A percentile compares a stretch with the other conserved stretches of the same genome.
Evolutionary conservation across 257 asterid species (phyloP).

Genomic region (Scutellaria minor): DNA sequence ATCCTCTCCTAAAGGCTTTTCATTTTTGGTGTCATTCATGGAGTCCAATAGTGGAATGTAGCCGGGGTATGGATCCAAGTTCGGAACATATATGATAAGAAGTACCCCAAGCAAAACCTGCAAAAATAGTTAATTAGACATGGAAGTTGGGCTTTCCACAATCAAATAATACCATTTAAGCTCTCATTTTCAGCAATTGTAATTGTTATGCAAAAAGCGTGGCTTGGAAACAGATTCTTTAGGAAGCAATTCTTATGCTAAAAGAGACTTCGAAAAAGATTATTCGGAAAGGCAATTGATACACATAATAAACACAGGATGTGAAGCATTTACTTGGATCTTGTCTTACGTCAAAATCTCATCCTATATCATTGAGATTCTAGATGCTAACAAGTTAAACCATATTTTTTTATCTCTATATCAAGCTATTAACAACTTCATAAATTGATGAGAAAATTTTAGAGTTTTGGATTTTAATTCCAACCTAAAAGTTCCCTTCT

Average conservation of each 20-base stretch:
- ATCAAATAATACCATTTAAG: background rate
- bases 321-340: constrained; percentile 20
- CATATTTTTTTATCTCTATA: constrained; percentile 24
- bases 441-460: constrained; percentile 3
- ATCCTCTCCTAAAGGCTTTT: constrained; percentile 60
- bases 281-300: constrained; percentile 12
- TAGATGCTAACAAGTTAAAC: constrained; percentile 15
- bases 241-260: background rate
- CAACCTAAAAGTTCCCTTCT: constrained; percentile 20
- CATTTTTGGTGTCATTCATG: constrained; percentile 47
- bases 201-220: constrained; percentile 8
- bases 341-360: constrained; percentile 5
- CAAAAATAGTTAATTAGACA: constrained; percentile 32
- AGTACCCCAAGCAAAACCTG: constrained; percentile 70
- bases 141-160: constrained; percentile 15
- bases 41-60: constrained; percentile 63
- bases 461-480: background rate
- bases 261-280: constrained; percentile 12
- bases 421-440: constrained; percentile 17
- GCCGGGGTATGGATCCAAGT: constrained; percentile 70
- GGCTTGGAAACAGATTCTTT: background rate
- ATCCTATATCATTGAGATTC: constrained; percentile 13
- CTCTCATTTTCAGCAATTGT: background rate
- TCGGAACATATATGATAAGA: constrained; percentile 67
- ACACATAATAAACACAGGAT: constrained; percentile 26